phyloP scores from a whole-genome alignment of 2,329 filamentous ascomycete genomes.

The Lanzia echinophila region DNA sequence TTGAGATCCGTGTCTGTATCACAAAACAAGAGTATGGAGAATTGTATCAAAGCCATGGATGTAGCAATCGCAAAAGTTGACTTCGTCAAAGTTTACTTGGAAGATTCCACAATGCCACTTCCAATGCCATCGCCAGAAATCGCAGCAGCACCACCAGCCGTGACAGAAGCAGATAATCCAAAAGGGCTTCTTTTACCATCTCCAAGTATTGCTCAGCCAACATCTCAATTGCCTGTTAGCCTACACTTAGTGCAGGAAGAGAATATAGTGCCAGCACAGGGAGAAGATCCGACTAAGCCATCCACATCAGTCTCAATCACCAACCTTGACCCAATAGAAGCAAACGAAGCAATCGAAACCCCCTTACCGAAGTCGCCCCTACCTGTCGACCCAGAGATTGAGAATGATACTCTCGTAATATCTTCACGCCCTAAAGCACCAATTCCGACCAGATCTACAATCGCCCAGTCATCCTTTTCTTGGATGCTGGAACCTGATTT shows the following conservation, averaged over 20 bases:
- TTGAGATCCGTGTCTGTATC: slow-evolving; percentile 54
- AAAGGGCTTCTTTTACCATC: slow-evolving; percentile 5
- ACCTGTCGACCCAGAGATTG: not conserved
- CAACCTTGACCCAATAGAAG: not conserved
- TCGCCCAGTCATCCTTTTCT: slow-evolving; percentile 70
- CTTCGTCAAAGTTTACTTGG: slow-evolving; percentile 56
- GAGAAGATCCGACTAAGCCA: not conserved
- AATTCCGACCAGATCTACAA: slow-evolving; percentile 55
- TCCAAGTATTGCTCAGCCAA: not conserved
- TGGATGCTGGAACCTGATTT: slow-evolving; percentile 62
- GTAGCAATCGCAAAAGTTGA: slow-evolving; percentile 56
- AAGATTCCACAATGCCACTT: slow-evolving; percentile 49
- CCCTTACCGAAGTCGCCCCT: not conserved
- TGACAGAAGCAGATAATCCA: slow-evolving; percentile 3
- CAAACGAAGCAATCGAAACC: not conserved
- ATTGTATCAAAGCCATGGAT: slow-evolving; percentile 47
- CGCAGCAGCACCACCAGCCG: not conserved
- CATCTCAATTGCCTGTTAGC: not conserved
- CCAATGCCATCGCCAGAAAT: slow-evolving; percentile 25
- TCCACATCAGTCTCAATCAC: not conserved
- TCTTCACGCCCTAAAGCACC: slow-evolving; percentile 31
- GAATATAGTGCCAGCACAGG: not conserved
- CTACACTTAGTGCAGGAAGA: not conserved
- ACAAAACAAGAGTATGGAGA: slow-evolving; percentile 36
- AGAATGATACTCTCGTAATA: slow-evolving; percentile 9